These are phyloP conservation scores for Malus sylvestris DNA, from an alignment of 306 rosid species.

Conservation along the genomic window DNA sequence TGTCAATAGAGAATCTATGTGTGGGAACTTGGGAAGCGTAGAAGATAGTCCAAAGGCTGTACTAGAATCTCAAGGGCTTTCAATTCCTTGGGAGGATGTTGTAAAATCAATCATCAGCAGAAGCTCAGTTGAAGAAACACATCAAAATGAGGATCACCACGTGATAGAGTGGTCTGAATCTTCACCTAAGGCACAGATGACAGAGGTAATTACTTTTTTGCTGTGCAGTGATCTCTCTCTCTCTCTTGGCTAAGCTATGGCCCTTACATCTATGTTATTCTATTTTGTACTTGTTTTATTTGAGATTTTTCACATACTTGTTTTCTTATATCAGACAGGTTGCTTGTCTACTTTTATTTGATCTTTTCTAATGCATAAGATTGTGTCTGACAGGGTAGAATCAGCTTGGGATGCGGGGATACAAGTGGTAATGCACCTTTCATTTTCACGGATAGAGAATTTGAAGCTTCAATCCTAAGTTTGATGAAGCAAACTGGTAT, in stretches of 20 bases:
- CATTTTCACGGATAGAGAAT: conserved; percentile 15
- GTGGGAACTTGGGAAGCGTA: conserved; percentile 23
- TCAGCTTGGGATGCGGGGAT: conserved; percentile 26
- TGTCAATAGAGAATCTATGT: conserved; percentile 12
- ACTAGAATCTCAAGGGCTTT: conserved; percentile 28
- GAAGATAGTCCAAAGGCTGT: conserved; percentile 25
- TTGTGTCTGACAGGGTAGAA: conserved; percentile 31
- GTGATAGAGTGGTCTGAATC: conserved; percentile 25
- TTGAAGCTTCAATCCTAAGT: conserved; percentile 20
- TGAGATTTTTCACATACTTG: neutral
- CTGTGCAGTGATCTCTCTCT: neutral
- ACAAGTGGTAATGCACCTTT: conserved; percentile 16
- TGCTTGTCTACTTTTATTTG: neutral
- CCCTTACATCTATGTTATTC: neutral
- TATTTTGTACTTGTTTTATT: conserved; percentile 1
- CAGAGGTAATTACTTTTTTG: conserved; percentile 47
- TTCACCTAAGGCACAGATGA: conserved; percentile 26
- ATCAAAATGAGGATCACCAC: conserved; percentile 20
- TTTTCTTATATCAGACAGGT: neutral
- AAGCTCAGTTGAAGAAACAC: conserved; percentile 24
- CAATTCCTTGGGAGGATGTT: conserved; percentile 25
- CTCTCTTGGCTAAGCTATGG: neutral
- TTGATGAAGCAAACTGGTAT: conserved; percentile 19
- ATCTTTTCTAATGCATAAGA: conserved; percentile 15
- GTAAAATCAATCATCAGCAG: conserved; percentile 7